These are phyloP conservation scores for Cercospora zeae-maydis DNA, from an alignment of 2,329 filamentous ascomycete species.

Conservation along the genomic window DNA sequence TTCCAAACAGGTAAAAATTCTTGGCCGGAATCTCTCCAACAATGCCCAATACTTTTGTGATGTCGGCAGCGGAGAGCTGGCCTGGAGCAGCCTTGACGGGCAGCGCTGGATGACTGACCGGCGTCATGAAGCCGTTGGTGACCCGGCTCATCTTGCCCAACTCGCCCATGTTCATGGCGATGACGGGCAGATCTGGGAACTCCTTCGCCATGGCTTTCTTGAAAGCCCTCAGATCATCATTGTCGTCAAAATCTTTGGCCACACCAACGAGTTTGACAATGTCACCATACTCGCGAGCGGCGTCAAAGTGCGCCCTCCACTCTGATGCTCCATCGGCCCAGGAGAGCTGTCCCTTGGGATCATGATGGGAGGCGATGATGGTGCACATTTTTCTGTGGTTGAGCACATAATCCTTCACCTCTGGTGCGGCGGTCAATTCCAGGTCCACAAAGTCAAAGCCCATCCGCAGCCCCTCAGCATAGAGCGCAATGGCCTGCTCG, in stretches of 20 bases:
- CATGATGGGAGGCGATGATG: conserved; percentile 94
- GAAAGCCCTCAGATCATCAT: conserved; percentile 80
- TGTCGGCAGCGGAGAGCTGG: conserved; percentile 85
- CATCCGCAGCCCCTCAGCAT: conserved; percentile 72
- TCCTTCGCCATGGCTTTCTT: conserved; percentile 68
- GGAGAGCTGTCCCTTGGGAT: conserved; percentile 71
- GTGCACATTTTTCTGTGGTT: conserved; percentile 64
- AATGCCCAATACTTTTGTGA: conserved; percentile 71
- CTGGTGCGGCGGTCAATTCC: conserved; percentile 79
- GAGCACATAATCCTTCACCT: conserved; percentile 58
- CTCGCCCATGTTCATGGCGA: conserved; percentile 92
- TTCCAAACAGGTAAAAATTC: conserved; percentile 84
- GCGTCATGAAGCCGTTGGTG: conserved; percentile 88
- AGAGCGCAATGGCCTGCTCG: conserved; percentile 62
- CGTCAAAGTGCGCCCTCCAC: conserved; percentile 88
- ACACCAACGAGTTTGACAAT: conserved; percentile 90
- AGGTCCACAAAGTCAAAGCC: conserved; percentile 91
- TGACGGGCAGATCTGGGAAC: conserved; percentile 72
- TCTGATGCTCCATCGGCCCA: conserved; percentile 70
- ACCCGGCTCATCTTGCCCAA: conserved; percentile 85
- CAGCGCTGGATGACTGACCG: conserved; percentile 84
- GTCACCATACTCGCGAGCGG: conserved; percentile 83
- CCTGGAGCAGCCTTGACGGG: conserved; percentile 92
- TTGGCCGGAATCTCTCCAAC: conserved; percentile 73
- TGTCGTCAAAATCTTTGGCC: conserved; percentile 74